phyloP scores from a whole-genome alignment of 495 filamentous ascomycete species.

The Bryoglossum gracile region DNA sequence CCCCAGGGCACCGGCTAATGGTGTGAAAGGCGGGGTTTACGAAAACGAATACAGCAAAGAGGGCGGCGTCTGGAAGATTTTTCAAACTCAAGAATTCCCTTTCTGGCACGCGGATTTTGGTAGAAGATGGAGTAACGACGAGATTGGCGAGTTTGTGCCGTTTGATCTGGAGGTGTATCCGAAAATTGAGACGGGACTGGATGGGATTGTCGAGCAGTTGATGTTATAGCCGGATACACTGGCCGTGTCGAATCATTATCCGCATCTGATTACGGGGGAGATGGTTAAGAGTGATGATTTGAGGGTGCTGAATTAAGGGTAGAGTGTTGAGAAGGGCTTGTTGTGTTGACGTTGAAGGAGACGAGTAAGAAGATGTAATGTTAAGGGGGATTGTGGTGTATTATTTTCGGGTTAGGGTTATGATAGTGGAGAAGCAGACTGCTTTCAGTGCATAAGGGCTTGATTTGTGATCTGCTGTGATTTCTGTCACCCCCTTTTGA shows the following conservation, averaged over 20 bases:
- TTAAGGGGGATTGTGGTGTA: too few relatives aligned
- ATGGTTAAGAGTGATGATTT: constrained; percentile 37
- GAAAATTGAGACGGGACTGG: constrained; percentile 42
- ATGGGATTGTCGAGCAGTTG: constrained; percentile 46
- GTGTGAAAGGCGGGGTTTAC: constrained; percentile 52
- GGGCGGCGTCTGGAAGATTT: constrained; percentile 47
- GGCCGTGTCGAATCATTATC: constrained; percentile 49
- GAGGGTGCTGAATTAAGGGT: constrained; percentile 39
- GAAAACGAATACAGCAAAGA: constrained; percentile 56
- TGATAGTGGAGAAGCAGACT: too few relatives aligned
- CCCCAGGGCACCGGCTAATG: constrained; percentile 45
- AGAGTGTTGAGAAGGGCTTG: constrained; percentile 31
- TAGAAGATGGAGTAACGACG: constrained; percentile 43
- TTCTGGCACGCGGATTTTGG: constrained; percentile 50
- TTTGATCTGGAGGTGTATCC: constrained; percentile 38
- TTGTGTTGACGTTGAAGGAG: constrained; percentile 35
- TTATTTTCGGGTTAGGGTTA: too few relatives aligned
- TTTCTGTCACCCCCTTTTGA: too few relatives aligned
- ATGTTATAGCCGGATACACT: constrained; percentile 49
- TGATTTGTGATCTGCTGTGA: too few relatives aligned
- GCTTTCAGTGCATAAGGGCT: too few relatives aligned
- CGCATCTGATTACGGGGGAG: constrained; percentile 45
- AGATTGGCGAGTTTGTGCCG: constrained; percentile 43
- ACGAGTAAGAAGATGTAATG: constrained; percentile 1
- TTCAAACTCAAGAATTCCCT: constrained; percentile 47